Percentiles rank a stretch among this genome's conserved stretches.
These are phyloP conservation scores for Mayamaea pseudoterrestris DNA, from an alignment of 108 stramenopile species.

Conservation along the genomic window DNA sequence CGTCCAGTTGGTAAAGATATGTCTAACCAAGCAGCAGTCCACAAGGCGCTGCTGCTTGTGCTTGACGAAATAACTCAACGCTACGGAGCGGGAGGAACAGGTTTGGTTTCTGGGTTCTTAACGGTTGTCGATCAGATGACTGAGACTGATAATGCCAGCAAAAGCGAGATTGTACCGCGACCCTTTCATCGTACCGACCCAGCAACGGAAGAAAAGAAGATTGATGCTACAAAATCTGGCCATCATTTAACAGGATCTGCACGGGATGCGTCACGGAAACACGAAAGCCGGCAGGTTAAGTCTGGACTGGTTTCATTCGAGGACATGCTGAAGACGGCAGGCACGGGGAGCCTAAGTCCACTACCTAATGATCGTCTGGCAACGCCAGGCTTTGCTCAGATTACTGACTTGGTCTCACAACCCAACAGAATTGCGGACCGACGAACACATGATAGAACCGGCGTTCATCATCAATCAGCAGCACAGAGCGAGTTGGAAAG, in stretches of 20 bases:
- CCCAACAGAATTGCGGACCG: slow-evolving; percentile 5
- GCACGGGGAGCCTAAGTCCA: slow-evolving; percentile 1
- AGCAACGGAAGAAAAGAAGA: slow-evolving; percentile 10
- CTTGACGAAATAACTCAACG: slow-evolving; percentile 56
- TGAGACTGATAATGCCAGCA: not conserved
- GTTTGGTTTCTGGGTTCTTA: slow-evolving; percentile 34
- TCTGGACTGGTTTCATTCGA: slow-evolving; percentile 33
- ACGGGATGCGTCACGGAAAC: no score
- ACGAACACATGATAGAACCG: no score
- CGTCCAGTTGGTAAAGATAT: slow-evolving; percentile 75
- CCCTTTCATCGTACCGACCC: slow-evolving; percentile 20
- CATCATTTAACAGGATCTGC: not conserved
- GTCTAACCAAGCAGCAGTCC: slow-evolving; percentile 66
- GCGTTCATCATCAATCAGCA: slow-evolving; percentile 11
- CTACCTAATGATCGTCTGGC: slow-evolving; percentile 1
- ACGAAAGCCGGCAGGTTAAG: slow-evolving; percentile 3
- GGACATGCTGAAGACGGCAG: slow-evolving; percentile 27
- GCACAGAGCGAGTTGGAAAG: slow-evolving; percentile 24
- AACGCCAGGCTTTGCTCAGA: slow-evolving; percentile 12
- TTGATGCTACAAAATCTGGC: slow-evolving; percentile 2
- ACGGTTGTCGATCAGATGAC: slow-evolving; percentile 20
- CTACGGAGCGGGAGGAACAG: slow-evolving; percentile 57
- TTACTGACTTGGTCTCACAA: slow-evolving; percentile 13
- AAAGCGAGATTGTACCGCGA: slow-evolving; percentile 2
- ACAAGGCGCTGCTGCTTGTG: slow-evolving; percentile 69